Base-by-base conservation (phyloP, 768 basidiomycete species). In the Macrolepiota fuliginosa region DNA sequence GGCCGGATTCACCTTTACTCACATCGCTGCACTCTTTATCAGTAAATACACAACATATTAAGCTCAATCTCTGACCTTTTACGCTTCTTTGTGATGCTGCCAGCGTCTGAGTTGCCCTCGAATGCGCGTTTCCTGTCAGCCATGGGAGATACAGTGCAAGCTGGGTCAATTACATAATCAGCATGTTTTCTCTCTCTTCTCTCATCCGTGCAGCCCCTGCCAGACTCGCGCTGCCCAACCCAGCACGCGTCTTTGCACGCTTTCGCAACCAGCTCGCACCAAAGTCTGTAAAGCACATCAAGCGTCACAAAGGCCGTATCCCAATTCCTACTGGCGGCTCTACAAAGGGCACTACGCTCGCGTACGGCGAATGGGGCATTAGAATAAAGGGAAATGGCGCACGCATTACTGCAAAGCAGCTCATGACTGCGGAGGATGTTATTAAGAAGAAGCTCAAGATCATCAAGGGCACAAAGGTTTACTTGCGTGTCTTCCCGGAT, bases 281-380 rank as follows among this genome's bases (percentile, higher is more conserved):
- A 3, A 83, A 88, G 45, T 80, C 88, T 62, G 88, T 94, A 61
- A 89, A 93, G 73, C 88, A 92, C 71, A 79, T 91, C 67, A 94
- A 92, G 73, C 85, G 92, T 11, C 94, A 96, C 77, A 97, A 97
- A 73, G 96, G 95, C 55, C 83, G 88, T 49, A 82, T 94, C 47
- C 91, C 92, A 7, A 84, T 96, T 54, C 92, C 92, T 1, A 87
- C 75, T 32, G 97, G 96, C 57, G 97, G 97, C 12, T 95, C 94
- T 17, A 91, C 86, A 12, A 92, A 94, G 71, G 97, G 96, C 22
- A 96, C 97, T 3, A 94, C 94, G 1, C 84, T 98, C 42, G 87
- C 92, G 12, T 92, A 86, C 67, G 97, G 96, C 40, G 90, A 96
- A 6, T 99, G 88, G 83, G 97, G 97, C 10, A 84, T 98, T 50